Evolutionary conservation across 768 basidiomycete species (phyloP).

Genomic region (Lactifluus subvellereus): DNA sequence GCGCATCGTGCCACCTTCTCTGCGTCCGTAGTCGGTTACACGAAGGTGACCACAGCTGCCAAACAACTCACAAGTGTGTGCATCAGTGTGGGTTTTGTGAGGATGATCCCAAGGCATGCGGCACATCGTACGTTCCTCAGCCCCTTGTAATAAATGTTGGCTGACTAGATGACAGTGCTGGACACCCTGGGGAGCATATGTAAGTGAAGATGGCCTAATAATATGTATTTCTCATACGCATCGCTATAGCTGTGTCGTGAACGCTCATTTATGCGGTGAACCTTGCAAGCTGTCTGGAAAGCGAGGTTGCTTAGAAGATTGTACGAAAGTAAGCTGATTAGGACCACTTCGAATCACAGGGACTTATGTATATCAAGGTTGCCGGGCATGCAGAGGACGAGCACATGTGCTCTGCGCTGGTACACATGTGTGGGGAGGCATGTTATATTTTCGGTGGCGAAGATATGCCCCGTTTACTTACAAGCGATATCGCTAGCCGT

Average conservation of each 20-base stretch:
- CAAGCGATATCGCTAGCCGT: conserved; percentile 6
- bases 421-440: conserved; percentile 57
- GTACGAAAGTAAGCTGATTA: conserved; percentile 40
- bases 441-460: background rate
- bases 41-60: conserved; percentile 43
- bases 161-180: conserved; percentile 37
- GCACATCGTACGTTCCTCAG: conserved; percentile 39
- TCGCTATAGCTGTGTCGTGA: conserved; percentile 40
- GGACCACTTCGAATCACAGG: background rate
- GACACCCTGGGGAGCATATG: conserved; percentile 53
- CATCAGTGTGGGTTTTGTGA: conserved; percentile 40
- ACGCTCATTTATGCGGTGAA: conserved; percentile 49
- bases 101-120: conserved; percentile 37
- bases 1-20: conserved; percentile 42
- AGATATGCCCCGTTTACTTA: background rate
- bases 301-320: conserved; percentile 46
- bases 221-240: background rate
- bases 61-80: conserved; percentile 43
- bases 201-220: conserved; percentile 27
- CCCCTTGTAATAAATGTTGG: too few relatives aligned
- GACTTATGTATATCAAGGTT: conserved; percentile 32
- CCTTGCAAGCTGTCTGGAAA: conserved; percentile 42
- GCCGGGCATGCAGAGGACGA: conserved; percentile 42
- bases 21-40: conserved; percentile 47
- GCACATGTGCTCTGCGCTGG: conserved; percentile 48